Conservation (phyloP, 371 early-diverging fungal genomes). For the Mortierella sp. region DNA sequence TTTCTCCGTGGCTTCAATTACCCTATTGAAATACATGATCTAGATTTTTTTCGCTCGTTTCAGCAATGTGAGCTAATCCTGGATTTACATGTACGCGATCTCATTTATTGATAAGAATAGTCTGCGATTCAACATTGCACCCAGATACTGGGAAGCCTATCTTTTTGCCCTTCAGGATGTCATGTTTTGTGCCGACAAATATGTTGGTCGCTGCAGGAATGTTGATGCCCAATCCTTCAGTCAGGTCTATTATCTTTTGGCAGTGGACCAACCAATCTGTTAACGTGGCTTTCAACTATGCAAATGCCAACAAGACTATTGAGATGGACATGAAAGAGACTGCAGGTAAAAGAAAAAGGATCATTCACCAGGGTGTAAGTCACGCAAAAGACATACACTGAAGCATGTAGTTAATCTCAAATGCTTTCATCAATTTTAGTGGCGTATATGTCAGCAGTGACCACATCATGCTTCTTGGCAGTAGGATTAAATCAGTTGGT, state of each 20-base stretch:
- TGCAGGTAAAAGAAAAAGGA: conserved; percentile 63
- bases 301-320: conserved; percentile 88
- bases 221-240: conserved; percentile 85
- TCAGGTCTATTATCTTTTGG: conserved; percentile 82
- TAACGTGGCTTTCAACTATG: conserved; percentile 89
- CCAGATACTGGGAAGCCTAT: conserved; percentile 87
- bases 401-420: background rate
- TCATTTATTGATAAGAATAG: conserved; percentile 23
- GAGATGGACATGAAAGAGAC: conserved; percentile 81
- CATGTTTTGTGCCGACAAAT: conserved; percentile 87
- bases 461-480: conserved; percentile 80
- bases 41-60: conserved; percentile 1
- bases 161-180: conserved; percentile 87
- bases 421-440: conserved; percentile 52
- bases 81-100: background rate
- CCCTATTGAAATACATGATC: background rate
- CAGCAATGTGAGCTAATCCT: background rate
- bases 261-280: conserved; percentile 89
- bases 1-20: background rate
- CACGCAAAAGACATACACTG: background rate
- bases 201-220: conserved; percentile 85
- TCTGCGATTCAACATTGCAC: conserved; percentile 84
- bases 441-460: conserved; percentile 82
- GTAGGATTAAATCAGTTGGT: conserved; percentile 76
- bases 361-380: background rate